Base-by-base conservation (phyloP, 1,139 yeast species). In the Protomyces gravidus region DNA sequence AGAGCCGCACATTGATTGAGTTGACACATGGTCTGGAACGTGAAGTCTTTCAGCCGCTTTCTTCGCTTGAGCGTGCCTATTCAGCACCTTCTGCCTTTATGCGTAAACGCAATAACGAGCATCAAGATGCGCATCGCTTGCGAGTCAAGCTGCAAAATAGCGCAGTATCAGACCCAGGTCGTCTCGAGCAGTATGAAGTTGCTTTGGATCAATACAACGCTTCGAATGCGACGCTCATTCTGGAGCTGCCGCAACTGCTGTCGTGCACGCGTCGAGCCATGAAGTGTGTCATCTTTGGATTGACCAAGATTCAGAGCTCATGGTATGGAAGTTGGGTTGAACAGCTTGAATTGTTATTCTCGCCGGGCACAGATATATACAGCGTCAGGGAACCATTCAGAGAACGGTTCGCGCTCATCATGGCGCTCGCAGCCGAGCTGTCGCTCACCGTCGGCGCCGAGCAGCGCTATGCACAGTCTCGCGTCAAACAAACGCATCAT, bases 321-420 rank as follows among this genome's bases (percentile, higher is more conserved):
- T 53, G 58, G 58, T 53, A 33, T 23, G 46, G 40, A 26, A 13
- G 51, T 9, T 53, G 58, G 58, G 42, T 36, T 36, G 42, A 36
- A 9, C 42, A 36, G 9, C 9, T 36, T 15, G 42, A n/a, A 17
- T 17, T 36, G 42, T 23, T 36, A 19, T 36, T 36, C 17, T 19
- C 17, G 21, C 42, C 42, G 9, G 42, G 42, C 19, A 11, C 23
- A 17, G 23, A 36, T 36, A 13, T 17, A 6, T 36, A 5, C 21
- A 17, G 21, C 21, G 17, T 36, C 9, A 19, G 23, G 11, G 42
- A 36, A 23, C 42, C 42, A 19, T 36, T 36, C 9, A n/a, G 21
- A 3, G 42, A 36, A 7, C 42, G 42, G 4, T 36, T 36, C 23
- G 42, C 19, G 4, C 19, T 36, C 21, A 36, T 36, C 17, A 19